phyloP scores from a whole-genome alignment of 1,284 basidiomycete species.

The Microbotryum intermedium region DNA sequence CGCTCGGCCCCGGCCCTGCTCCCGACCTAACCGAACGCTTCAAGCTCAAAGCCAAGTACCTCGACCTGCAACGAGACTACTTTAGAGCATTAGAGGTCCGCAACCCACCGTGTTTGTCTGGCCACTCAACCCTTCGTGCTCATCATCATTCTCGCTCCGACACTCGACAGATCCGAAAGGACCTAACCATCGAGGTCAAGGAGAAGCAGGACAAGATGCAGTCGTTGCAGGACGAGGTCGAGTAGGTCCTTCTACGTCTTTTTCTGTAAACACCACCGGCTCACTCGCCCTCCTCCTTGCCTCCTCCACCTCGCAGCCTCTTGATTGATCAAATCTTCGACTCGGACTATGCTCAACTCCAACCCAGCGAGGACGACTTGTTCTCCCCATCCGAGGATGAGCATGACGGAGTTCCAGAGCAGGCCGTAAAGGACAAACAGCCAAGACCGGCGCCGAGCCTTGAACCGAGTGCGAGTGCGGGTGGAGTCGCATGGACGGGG shows the following conservation, averaged over 20 bases:
- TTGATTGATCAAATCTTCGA: slow-evolving; percentile 27
- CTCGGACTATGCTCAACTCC: slow-evolving; percentile 25
- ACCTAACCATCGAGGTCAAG: slow-evolving; percentile 20
- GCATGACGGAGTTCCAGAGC: not conserved
- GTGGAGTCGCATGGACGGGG: no score
- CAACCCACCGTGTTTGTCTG: not conserved
- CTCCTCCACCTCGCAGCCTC: slow-evolving; percentile 8
- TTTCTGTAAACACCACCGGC: not conserved
- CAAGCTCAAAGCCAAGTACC: slow-evolving; percentile 23
- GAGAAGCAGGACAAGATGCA: slow-evolving; percentile 27
- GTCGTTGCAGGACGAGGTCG: slow-evolving; percentile 27
- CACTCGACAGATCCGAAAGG: slow-evolving; percentile 10
- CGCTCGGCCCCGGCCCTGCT: not conserved
- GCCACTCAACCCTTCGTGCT: not conserved
- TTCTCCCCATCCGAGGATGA: slow-evolving; percentile 18
- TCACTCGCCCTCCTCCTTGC: not conserved
- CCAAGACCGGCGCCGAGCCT: no score
- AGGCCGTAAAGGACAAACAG: no score
- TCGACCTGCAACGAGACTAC: slow-evolving; percentile 13
- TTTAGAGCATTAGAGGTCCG: slow-evolving; percentile 6
- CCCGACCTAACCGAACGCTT: slow-evolving; percentile 23
- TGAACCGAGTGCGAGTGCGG: no score
- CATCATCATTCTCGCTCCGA: not conserved
- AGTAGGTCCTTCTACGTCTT: slow-evolving; percentile 5
- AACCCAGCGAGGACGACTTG: slow-evolving; percentile 17